Base-by-base conservation (phyloP, 1,284 basidiomycete species). In the Vanrija sp. region DNA sequence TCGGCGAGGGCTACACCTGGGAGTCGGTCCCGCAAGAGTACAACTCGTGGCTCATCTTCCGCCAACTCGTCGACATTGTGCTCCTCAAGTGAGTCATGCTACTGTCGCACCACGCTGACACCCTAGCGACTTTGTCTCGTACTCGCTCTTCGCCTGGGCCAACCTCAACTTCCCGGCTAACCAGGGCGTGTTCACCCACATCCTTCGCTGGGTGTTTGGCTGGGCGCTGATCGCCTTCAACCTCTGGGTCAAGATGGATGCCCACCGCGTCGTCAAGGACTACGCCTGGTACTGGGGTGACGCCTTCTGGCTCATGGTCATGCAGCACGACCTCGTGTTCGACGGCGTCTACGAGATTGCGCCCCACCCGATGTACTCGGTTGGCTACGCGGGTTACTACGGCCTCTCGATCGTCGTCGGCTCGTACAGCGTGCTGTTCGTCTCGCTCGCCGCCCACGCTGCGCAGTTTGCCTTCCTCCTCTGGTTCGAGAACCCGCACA, bases 401-500 rank as follows among this genome's bases (percentile, higher is more conserved):
- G 96, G 96, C 19, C 81, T 98, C n/a, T 95, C 73, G 6, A 75
- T 77, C 56, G 75, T 75, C 24, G 72, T 74, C 38, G 75, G 73
- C 87, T 89, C 77, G 18, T 96, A 97, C 69, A 82, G 88, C 0
- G 91, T 98, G 3, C 80, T 98, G 9, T 97, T 97, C 64, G 90
- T 88, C 55, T 94, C 89, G 61, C 82, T 98, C 18, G 87, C 86
- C 2, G 95, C 89, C 0, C 96, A 98, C 71, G 88, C 91, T 0
- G 87, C 88, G 14, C 95, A 98, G 69, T 98, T 98, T 74, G 89
- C 87, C 4, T 98, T 98, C 81, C 80, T 98, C 51, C 81, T 93
- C n/a, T 87, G 86, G 74, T 98, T 98, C 65, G 95, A 98, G 78
- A 97, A 95, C 68, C 95, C 95, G 56, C 95, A 97, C 71, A 97